Base-by-base conservation (phyloP, 2,329 filamentous ascomycete genomes). In the Trichoderma koningiopsis region DNA sequence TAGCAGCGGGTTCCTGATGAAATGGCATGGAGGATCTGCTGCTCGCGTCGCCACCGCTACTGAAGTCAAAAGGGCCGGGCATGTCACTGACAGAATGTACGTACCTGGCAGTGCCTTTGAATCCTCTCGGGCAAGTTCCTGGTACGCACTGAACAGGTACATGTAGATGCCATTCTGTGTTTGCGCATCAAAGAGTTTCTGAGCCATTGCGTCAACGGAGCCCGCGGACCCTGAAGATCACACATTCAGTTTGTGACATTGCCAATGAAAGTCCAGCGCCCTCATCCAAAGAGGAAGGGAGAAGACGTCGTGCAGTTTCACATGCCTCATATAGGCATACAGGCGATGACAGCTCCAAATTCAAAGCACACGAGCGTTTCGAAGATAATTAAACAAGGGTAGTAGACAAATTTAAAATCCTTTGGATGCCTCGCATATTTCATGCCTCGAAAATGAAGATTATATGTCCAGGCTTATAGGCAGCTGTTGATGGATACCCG, bases 161-260 rank as follows among this genome's bases (percentile, higher is more conserved):
- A 19, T 11, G 22, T 3, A 43, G 5, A 43, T 43, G 40, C 40
- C 40, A n/a, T n/a, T 43, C 40, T n/a, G 16, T 19, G 4, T n/a
- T 43, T n/a, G 16, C 8, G 40, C 40, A 43, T 43, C 7, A 1
- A 43, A n/a, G 7, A 43, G 19, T 8, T n/a, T 3, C 40, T 43
- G 40, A 19, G 40, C 47, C 22, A 13, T 22, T 49, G 19, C 47
- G 47, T 24, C 22, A 49, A 24, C 40, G 53, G 33, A 35, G 63
- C 13, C 11, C 27, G 22, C 24, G 63, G 53, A 58, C 53, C 63
- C 63, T 66, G 63, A 66, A 64, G 22, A 66, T 66, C 63, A 47
- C 37, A 27, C 55, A 22, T 57, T 56, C 33, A 37, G 52, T 31
- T 7, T 64, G 59, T 29, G 37, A 64, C 58, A 37, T 22, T 11